Conservation (phyloP, 352 stramenopile genomes). For the Pythium periplocum region DNA sequence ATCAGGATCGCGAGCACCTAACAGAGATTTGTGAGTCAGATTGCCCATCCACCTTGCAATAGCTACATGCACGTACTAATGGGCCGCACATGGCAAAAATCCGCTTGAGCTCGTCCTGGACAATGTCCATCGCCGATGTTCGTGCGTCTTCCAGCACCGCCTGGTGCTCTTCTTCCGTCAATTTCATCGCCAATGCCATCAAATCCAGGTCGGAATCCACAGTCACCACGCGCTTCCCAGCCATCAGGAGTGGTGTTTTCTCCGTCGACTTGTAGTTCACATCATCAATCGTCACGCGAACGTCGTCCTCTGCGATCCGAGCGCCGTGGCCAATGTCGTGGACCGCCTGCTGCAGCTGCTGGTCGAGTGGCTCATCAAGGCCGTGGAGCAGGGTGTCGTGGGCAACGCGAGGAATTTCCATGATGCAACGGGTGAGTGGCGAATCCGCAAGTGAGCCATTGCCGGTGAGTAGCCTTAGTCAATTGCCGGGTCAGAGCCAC, state of each 20-base stretch:
- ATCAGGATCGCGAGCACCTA: slow-evolving; percentile 1
- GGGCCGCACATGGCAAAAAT: not conserved
- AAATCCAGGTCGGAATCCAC: slow-evolving; percentile 9
- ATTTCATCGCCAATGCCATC: slow-evolving; percentile 5
- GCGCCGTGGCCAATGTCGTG: slow-evolving; percentile 5
- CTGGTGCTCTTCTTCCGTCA: slow-evolving; percentile 2
- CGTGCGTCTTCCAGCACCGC: slow-evolving; percentile 1
- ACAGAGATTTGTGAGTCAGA: not conserved
- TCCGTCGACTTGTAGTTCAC: not conserved
- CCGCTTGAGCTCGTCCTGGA: slow-evolving; percentile 7
- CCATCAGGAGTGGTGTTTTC: slow-evolving; percentile 12
- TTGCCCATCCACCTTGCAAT: not conserved
- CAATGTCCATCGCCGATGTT: not conserved
- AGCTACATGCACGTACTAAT: not conserved
- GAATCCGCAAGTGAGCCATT: no score
- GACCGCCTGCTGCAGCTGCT: not conserved
- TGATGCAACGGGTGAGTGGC: not conserved
- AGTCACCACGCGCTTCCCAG: slow-evolving; percentile 1
- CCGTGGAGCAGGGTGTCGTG: slow-evolving; percentile 20
- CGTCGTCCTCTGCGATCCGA: not conserved
- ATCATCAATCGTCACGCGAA: not conserved
- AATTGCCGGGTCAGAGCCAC: no score
- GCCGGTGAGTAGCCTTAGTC: no score
- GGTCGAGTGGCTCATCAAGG: slow-evolving; percentile 17
- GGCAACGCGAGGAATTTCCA: slow-evolving; percentile 16